Evolutionary conservation across 371 early-diverging fungal genomes (phyloP).

Genomic region (Mucor ambiguus): DNA sequence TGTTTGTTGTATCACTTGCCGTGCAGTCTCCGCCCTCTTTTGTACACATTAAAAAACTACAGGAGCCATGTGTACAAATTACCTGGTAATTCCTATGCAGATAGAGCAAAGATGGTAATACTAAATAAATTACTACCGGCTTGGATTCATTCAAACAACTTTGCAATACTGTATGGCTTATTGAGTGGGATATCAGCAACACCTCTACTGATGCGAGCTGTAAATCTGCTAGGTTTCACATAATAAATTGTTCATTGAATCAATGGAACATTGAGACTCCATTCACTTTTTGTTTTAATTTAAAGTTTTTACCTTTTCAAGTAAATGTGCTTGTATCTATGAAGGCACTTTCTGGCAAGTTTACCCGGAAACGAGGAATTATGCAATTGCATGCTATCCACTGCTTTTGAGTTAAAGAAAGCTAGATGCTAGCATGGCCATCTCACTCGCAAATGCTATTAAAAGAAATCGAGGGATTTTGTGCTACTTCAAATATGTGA

Average conservation of each 20-base stretch:
- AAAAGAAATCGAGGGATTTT: neutral
- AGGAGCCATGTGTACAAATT: neutral
- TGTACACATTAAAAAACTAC: constrained; percentile 1
- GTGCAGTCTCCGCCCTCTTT: constrained; percentile 4
- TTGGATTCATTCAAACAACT: neutral
- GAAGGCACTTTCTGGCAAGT: neutral
- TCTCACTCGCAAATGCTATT: neutral
- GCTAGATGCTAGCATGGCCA: neutral
- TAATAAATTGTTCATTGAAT: constrained; percentile 1
- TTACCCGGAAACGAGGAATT: neutral
- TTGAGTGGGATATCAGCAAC: neutral
- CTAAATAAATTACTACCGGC: neutral
- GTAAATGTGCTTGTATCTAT: neutral
- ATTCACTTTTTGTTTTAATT: neutral
- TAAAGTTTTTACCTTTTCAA: neutral
- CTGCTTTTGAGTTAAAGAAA: neutral
- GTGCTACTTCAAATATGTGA: neutral
- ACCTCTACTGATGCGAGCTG: too few species aligned
- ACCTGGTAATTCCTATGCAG: neutral
- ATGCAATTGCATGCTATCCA: neutral
- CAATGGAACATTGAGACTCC: constrained; percentile 1
- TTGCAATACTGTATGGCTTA: too few species aligned
- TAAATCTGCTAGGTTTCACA: neutral
- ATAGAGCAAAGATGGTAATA: neutral
- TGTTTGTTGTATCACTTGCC: neutral